phyloP scores from a whole-genome alignment of 208 protist genomes.

The Borovskyia barvae region DNA sequence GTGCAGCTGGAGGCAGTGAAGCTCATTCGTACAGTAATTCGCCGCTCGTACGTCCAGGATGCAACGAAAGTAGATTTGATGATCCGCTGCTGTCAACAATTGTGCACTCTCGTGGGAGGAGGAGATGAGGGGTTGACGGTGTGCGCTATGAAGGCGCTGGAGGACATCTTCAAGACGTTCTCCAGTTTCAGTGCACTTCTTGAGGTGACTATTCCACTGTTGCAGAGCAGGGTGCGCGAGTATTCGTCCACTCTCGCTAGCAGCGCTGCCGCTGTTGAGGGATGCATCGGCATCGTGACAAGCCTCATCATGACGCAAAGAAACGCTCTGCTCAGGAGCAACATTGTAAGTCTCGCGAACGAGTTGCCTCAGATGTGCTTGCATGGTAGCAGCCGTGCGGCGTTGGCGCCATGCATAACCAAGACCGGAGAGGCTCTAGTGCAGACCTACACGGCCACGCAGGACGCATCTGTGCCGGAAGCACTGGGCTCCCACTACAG shows the following conservation, averaged over 20 bases:
- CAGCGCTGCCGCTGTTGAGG: conserved; percentile 12
- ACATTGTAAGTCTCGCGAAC: conserved; percentile 12
- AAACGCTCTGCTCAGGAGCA: too few relatives aligned
- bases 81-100: conserved; percentile 5
- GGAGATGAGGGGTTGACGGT: conserved; percentile 11
- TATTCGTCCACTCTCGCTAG: conserved; percentile 8
- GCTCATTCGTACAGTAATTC: conserved; percentile 28
- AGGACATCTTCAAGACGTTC: conserved; percentile 16
- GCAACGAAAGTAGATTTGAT: conserved; percentile 7
- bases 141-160: conserved; percentile 7
- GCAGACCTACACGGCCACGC: conserved; percentile 13
- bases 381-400: not conserved
- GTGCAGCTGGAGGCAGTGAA: conserved; percentile 48
- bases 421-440: conserved; percentile 17
- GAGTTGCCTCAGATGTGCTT: conserved; percentile 12
- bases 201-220: conserved; percentile 9
- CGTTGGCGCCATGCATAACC: conserved; percentile 7
- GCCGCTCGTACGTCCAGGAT: conserved; percentile 10
- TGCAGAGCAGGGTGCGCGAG: conserved; percentile 16
- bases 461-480: conserved; percentile 2
- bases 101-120: conserved; percentile 15
- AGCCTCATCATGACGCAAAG: conserved; percentile 3
- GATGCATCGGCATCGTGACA: conserved; percentile 16
- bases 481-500: conserved; percentile 9
- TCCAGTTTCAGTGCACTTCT: not conserved